Base-by-base conservation (phyloP, 2,329 filamentous ascomycete species). In the Lasiodiplodia sp. region DNA sequence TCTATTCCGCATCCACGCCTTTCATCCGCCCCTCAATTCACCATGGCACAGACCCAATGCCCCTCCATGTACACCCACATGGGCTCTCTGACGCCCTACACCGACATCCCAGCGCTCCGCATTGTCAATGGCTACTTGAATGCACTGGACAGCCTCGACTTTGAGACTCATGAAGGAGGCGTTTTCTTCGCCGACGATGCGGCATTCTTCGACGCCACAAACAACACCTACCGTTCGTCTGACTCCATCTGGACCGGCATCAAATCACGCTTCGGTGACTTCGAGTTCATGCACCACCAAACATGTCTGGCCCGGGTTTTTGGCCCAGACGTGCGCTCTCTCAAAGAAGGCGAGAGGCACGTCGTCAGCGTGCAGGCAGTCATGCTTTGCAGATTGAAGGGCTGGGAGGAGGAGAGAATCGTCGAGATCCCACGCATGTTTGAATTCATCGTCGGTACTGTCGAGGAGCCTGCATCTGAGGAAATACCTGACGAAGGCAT, bases 351-450 rank as follows among this genome's bases (percentile, higher is more conserved):
- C 7, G 57, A 63, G 37, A 47, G 38, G 25, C 57, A 57, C 14
- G 51, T 68, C 10, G 37, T 68, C 57, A 63, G 49, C 38, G 47
- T 53, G 23, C 66, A 68, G 51, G 49, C 66, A 31, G 40, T 68
- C 47, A 64, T 64, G 66, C 51, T 68, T 31, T 56, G 34, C 49
- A 23, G 66, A 11, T n/a, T 68, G 25, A 68, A 64, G 37, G 38
- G 28, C 18, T 68, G 57, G 57, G 66, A 68, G 18, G 66, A 68
- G 25, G 66, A 68, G 49, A 55, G 56, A 25, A 55, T 64, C n/a
- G 16, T 68, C 18, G 57, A 68, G 38, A 34, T 68, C 10, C 66
- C 66, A 21, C 49, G 58, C 8, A 57, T 56, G 57, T 68, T 68
- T 23, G 66, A 67, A 10, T 67, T 67, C 31, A 31, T 62, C 31